Base-by-base conservation (phyloP, 768 basidiomycete genomes). In the Rhodosporidiobolus odoratus region DNA sequence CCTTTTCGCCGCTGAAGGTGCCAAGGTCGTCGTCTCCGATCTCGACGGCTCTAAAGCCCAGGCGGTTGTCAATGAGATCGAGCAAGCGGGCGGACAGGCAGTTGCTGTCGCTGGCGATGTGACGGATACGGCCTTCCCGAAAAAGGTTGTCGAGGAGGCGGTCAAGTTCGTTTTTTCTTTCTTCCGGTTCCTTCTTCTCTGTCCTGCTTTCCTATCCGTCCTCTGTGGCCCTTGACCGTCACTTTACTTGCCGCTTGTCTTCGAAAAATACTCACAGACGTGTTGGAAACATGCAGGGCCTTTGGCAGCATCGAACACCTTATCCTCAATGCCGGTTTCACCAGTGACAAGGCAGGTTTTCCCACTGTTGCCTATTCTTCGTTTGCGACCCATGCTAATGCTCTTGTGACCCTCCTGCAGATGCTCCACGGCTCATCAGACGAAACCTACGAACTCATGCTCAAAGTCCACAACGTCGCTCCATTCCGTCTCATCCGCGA, bases 261-360 rank as follows among this genome's bases (percentile, higher is more conserved):
- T n/a, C n/a, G n/a, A n/a, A 23, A 45, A 45, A 23, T 45, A 23
- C 52, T 63, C 50, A 62, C 62, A 6, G 23, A 13, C 25, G 10
- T 27, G n/a, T 54, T 37, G 8, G 34, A 2, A 1, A 2, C 21
- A 19, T 48, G 38, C 77, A 90, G 88, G 67, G 86, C 86, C 73
- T 92, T 87, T 74, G 90, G 90, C 35, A 89, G 90, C 78, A 86
- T 92, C 59, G 90, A 92, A 79, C 91, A 92, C 78, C 89, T 92
- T 61, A 84, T 92, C 48, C 91, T 91, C 81, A 92, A 92, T 37
- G 87, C 86, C 84, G 38, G 59, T 82, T 66, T 47, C 68, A 63
- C 61, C 12, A 60, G 45, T 1, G 63, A 65, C 58, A 65, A 65
- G 57, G 59, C 58, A 6, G 27, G 59, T 9, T 13, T 13, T 12